Percentiles rank a stretch among this genome's conserved stretches.
phyloP scores from a whole-genome alignment of 768 basidiomycete species.

The Podaxis sp. region DNA sequence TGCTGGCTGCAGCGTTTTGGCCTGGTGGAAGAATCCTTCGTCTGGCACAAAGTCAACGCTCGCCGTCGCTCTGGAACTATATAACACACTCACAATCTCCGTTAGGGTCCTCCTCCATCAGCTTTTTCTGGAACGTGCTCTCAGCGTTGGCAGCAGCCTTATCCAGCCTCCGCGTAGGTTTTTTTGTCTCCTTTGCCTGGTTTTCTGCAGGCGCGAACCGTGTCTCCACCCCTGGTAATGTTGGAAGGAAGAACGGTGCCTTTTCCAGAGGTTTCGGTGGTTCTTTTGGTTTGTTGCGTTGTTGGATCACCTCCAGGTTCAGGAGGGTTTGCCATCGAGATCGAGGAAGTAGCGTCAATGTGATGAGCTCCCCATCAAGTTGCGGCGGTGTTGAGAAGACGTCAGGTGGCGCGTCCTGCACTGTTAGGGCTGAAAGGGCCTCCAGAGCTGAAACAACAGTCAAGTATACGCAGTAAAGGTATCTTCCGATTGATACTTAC shows the following conservation, averaged over 20 bases:
- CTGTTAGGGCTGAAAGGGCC: slow-evolving; percentile 61
- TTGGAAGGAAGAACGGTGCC: slow-evolving; percentile 97
- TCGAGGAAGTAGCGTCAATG: slow-evolving; percentile 87
- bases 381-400: slow-evolving; percentile 86
- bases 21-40: slow-evolving; percentile 79
- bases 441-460: slow-evolving; percentile 54
- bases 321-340: slow-evolving; percentile 96
- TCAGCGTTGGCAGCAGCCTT: slow-evolving; percentile 50
- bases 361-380: slow-evolving; percentile 87
- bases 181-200: slow-evolving; percentile 37
- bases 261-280: slow-evolving; percentile 93
- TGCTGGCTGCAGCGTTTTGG: slow-evolving; percentile 87
- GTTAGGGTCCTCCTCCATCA: slow-evolving; percentile 53
- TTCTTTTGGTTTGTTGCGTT: slow-evolving; percentile 96
- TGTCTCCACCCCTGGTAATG: slow-evolving; percentile 82
- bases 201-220: slow-evolving; percentile 64
- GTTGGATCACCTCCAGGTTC: slow-evolving; percentile 92
- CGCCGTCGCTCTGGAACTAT: neutral
- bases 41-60: slow-evolving; percentile 41
- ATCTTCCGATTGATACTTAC: slow-evolving; percentile 37
- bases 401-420: slow-evolving; percentile 61
- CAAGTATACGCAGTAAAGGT: neutral
- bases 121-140: slow-evolving; percentile 70
- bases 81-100: slow-evolving; percentile 64
- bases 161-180: slow-evolving; percentile 52